Conservation (phyloP, 2,329 filamentous ascomycete species). For the Phoma sp. region DNA sequence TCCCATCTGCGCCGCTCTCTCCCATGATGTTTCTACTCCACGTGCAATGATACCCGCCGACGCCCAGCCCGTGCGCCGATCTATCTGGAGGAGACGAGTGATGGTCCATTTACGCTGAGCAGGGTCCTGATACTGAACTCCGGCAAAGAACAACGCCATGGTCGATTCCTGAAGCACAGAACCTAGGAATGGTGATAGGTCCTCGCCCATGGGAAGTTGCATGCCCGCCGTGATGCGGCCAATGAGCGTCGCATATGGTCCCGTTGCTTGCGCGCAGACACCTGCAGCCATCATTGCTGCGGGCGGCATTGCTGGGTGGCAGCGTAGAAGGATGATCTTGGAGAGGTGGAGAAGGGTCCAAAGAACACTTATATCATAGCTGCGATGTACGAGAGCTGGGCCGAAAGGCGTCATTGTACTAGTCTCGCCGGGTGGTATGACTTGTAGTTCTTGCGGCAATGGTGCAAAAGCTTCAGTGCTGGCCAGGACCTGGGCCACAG, state of each 20-base stretch:
- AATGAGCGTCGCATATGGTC: slow-evolving; percentile 72
- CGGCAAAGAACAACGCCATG: slow-evolving; percentile 86
- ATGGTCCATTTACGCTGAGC: slow-evolving; percentile 80
- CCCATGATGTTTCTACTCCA: slow-evolving; percentile 86
- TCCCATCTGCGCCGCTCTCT: slow-evolving; percentile 73
- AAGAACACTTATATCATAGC: slow-evolving; percentile 83
- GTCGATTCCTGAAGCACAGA: slow-evolving; percentile 82
- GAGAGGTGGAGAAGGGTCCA: slow-evolving; percentile 90
- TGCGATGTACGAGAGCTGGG: slow-evolving; percentile 78
- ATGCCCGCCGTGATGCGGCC: slow-evolving; percentile 81
- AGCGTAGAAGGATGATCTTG: slow-evolving; percentile 79
- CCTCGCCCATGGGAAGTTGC: slow-evolving; percentile 47
- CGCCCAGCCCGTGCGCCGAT: slow-evolving; percentile 84
- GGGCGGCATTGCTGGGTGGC: slow-evolving; percentile 89
- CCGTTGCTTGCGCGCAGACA: slow-evolving; percentile 75
- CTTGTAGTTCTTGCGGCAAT: slow-evolving; percentile 70
- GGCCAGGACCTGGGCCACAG: slow-evolving; percentile 62
- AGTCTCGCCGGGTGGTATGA: slow-evolving; percentile 55
- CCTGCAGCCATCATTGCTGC: slow-evolving; percentile 86
- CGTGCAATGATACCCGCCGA: slow-evolving; percentile 80
- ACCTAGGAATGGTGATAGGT: slow-evolving; percentile 77
- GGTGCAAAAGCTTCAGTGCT: slow-evolving; percentile 80
- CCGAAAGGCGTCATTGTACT: slow-evolving; percentile 76
- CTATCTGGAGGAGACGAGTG: slow-evolving; percentile 74
- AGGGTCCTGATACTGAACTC: slow-evolving; percentile 75